These are phyloP conservation scores for Noccaea caerulescens DNA, from an alignment of 345 rosid species.

Conservation along the genomic window DNA sequence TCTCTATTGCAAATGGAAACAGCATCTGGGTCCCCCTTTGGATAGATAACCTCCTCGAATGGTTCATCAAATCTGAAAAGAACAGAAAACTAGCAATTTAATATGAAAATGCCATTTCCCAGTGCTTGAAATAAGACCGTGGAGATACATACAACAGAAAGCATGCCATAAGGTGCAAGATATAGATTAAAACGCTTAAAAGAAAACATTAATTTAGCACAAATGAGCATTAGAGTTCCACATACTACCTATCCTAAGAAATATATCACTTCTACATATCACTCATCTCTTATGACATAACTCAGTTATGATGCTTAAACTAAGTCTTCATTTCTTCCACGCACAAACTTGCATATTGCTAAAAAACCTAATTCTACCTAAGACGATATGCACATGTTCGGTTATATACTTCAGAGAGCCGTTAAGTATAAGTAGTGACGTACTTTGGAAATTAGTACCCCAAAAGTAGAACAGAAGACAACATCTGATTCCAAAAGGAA, in stretches of 20 bases:
- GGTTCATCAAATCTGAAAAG: conserved; percentile 77
- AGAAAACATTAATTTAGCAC: background rate
- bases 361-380: background rate
- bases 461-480: conserved; percentile 19
- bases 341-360: conserved; percentile 18
- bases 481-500: conserved; percentile 22
- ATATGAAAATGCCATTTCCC: conserved; percentile 25
- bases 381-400: conserved; percentile 16
- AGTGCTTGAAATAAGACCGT: conserved; percentile 8
- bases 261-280: conserved; percentile 13
- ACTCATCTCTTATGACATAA: conserved; percentile 6
- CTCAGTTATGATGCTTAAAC: conserved; percentile 10
- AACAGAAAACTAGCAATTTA: conserved; percentile 31
- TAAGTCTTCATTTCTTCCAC: background rate
- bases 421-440: conserved; percentile 13
- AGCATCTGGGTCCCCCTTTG: conserved; percentile 92
- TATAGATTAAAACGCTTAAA: background rate
- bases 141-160: background rate
- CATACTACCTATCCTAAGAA: background rate
- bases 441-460: conserved; percentile 6
- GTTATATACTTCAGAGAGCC: conserved; percentile 15
- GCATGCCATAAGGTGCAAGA: conserved; percentile 1
- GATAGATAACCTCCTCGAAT: conserved; percentile 88
- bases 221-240: background rate
- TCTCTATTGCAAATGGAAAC: conserved; percentile 92